These are phyloP conservation scores for Peronosclerospora sorghi DNA, from an alignment of 352 stramenopile species.

Conservation along the genomic window DNA sequence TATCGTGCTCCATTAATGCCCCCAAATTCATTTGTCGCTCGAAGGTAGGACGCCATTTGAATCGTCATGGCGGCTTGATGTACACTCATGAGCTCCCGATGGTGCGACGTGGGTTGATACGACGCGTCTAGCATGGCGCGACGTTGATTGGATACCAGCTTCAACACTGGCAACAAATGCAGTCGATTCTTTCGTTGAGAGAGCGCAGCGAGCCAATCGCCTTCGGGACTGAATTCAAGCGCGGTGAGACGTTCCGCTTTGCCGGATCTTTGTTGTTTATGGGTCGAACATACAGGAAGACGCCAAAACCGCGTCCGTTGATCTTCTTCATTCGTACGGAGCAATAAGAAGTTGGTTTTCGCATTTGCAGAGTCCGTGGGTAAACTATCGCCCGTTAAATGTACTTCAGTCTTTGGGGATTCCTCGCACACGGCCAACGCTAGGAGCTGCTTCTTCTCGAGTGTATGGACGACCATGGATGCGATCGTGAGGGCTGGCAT, in stretches of 20 bases:
- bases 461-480: slow-evolving; percentile 54
- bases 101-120: slow-evolving; percentile 35
- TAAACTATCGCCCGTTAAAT: background rate
- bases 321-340: slow-evolving; percentile 74
- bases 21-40: slow-evolving; percentile 67
- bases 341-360: slow-evolving; percentile 43
- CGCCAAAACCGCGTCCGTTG: slow-evolving; percentile 54
- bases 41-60: slow-evolving; percentile 78
- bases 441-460: slow-evolving; percentile 65
- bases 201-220: slow-evolving; percentile 75
- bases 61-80: slow-evolving; percentile 60
- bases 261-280: slow-evolving; percentile 45
- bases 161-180: slow-evolving; percentile 60
- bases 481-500: slow-evolving; percentile 28
- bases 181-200: slow-evolving; percentile 68
- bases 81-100: slow-evolving; percentile 65
- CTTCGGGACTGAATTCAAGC: slow-evolving; percentile 73
- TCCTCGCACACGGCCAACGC: slow-evolving; percentile 40
- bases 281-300: slow-evolving; percentile 47
- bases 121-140: slow-evolving; percentile 43
- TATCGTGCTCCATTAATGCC: slow-evolving; percentile 75
- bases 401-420: background rate
- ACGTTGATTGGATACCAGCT: slow-evolving; percentile 45
- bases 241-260: slow-evolving; percentile 44
- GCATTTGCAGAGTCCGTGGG: slow-evolving; percentile 9